Percentiles rank a stretch among this genome's conserved stretches.
Evolutionary conservation across 2,329 filamentous ascomycete genomes (phyloP).

Genomic region (Thelonectria blattea): DNA sequence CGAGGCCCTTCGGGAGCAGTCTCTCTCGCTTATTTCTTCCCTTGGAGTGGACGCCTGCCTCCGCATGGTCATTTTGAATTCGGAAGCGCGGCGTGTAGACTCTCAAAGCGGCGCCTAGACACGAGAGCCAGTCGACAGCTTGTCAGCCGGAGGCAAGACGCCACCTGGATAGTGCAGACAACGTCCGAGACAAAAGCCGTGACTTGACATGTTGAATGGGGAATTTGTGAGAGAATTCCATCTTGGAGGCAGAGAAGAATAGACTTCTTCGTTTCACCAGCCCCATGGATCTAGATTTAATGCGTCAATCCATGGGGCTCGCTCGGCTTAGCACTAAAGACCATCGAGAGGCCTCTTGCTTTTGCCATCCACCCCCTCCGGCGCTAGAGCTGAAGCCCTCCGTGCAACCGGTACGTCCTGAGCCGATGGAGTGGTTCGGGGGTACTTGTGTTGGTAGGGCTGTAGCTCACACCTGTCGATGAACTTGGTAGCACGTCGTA

Average conservation of each 20-base stretch:
- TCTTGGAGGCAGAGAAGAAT: background rate
- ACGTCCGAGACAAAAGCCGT: background rate
- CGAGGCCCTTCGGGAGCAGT: background rate
- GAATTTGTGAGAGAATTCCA: background rate
- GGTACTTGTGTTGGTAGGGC: background rate
- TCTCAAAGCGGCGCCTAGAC: background rate
- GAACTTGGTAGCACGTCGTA: background rate
- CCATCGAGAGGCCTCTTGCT: conserved; percentile 2
- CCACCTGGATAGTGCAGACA: conserved; percentile 18
- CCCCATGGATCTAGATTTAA: background rate
- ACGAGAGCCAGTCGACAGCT: conserved; percentile 21
- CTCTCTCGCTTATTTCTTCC: conserved; percentile 5
- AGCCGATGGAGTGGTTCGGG: background rate
- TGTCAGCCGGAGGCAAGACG: conserved; percentile 32
- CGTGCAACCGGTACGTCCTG: conserved; percentile 2
- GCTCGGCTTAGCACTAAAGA: conserved; percentile 6
- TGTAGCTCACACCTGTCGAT: background rate
- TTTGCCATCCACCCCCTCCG: background rate
- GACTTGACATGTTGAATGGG: background rate
- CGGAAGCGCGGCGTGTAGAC: conserved; percentile 3
- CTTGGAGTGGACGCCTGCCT: conserved; percentile 10
- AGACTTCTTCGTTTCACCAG: conserved; percentile 3
- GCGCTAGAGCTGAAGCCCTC: background rate
- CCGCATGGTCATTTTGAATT: conserved; percentile 24
- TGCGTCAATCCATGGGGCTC: background rate